Conservation (phyloP, 306 rosid species). For the Begonia fuchsioides region DNA sequence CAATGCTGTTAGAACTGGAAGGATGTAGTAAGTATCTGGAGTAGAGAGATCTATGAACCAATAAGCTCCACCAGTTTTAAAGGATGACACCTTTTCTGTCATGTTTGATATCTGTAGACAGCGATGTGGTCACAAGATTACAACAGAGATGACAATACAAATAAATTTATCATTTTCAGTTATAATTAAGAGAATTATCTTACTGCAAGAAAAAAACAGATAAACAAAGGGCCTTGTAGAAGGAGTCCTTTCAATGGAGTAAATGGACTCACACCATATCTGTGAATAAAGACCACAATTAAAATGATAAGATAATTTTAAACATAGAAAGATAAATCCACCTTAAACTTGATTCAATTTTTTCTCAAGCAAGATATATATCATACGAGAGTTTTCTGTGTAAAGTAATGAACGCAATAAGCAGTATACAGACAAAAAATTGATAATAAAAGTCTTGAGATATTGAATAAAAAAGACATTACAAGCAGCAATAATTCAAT, state of each 20-base stretch:
- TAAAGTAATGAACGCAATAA: no score
- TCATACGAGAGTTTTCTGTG: no score
- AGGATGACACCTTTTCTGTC: slow-evolving; percentile 83
- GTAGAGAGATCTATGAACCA: slow-evolving; percentile 90
- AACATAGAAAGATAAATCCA: background rate
- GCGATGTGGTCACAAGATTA: slow-evolving; percentile 10
- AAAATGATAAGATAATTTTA: background rate
- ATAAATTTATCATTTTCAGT: slow-evolving; percentile 6
- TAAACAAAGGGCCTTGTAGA: slow-evolving; percentile 61
- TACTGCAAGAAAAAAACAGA: slow-evolving; percentile 92
- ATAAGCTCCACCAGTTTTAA: slow-evolving; percentile 71
- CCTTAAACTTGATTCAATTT: no score
- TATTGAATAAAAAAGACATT: no score
- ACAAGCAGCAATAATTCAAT: no score
- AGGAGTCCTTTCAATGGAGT: slow-evolving; percentile 73
- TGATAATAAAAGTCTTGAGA: no score
- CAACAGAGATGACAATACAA: background rate
- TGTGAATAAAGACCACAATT: slow-evolving; percentile 20
- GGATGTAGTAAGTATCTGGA: slow-evolving; percentile 49
- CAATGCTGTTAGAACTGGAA: slow-evolving; percentile 63
- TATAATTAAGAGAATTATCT: slow-evolving; percentile 18
- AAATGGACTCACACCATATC: slow-evolving; percentile 66
- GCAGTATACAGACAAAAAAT: no score
- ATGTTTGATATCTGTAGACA: slow-evolving; percentile 59
- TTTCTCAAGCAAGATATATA: no score